These are phyloP conservation scores for Crithidia mellificae DNA, from an alignment of 208 protist species.

Conservation along the genomic window DNA sequence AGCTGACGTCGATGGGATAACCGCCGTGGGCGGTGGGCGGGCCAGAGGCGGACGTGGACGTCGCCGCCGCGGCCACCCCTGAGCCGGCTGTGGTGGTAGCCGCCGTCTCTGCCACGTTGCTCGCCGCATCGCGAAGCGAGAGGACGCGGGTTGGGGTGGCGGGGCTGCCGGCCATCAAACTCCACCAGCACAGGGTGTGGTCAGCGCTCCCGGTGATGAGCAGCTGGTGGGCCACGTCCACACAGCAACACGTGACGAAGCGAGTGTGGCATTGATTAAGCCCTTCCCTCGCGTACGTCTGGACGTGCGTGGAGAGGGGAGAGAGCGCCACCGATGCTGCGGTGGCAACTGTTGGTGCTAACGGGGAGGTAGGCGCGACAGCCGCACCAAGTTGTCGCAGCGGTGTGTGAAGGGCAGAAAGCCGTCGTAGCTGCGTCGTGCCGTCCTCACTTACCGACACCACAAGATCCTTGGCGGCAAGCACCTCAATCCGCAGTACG, in stretches of 20 bases:
- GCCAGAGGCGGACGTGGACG: background rate
- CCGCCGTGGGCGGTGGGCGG: conserved; percentile 41
- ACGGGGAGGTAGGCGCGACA: conserved; percentile 7
- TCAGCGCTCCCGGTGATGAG: conserved; percentile 77
- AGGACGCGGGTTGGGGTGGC: conserved; percentile 41
- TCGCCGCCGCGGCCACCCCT: background rate
- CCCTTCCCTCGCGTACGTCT: background rate
- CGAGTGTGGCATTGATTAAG: conserved; percentile 51
- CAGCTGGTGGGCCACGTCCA: conserved; percentile 43
- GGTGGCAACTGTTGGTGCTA: background rate
- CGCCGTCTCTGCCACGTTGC: conserved; percentile 1
- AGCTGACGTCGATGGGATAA: conserved; percentile 75
- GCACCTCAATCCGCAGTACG: conserved; percentile 60
- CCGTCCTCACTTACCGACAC: conserved; percentile 76
- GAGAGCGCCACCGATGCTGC: background rate
- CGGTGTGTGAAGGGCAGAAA: conserved; percentile 61
- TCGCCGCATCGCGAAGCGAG: conserved; percentile 49
- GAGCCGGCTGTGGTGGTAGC: too few relatives aligned
- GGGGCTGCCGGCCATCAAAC: conserved; percentile 26
- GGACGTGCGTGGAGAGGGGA: background rate
- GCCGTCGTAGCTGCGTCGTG: conserved; percentile 60
- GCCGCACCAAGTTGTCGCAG: conserved; percentile 57
- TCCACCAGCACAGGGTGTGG: conserved; percentile 77
- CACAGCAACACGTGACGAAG: conserved; percentile 69
- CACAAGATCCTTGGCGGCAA: conserved; percentile 52